A percentile compares a stretch with the other conserved stretches of the same genome.
phyloP scores from a whole-genome alignment of 345 rosid species.

The Pistacia vera region DNA sequence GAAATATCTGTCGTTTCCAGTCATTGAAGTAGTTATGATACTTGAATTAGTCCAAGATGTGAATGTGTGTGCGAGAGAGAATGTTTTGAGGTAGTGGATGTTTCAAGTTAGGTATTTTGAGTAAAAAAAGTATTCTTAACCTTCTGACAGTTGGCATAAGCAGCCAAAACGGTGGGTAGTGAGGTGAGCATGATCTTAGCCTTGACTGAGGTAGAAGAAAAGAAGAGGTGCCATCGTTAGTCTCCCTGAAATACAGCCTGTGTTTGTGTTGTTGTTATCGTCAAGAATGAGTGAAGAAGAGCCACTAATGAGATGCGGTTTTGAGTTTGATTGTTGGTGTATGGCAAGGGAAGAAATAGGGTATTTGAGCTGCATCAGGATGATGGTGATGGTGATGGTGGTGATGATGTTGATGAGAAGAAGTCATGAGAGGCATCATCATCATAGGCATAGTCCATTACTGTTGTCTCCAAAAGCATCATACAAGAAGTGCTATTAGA shows the following conservation, averaged over 20 bases:
- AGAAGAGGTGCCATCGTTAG: constrained; percentile 37
- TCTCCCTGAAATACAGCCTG: constrained; percentile 64
- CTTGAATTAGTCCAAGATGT: background rate
- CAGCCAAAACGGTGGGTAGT: constrained; percentile 87
- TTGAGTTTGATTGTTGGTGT: constrained; percentile 28
- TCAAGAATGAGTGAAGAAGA: constrained; percentile 49
- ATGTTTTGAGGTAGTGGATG: background rate
- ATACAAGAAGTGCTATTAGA: constrained; percentile 70
- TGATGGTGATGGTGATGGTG: constrained; percentile 39
- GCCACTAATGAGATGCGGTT: constrained; percentile 26
- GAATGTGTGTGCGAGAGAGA: background rate
- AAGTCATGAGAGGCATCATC: constrained; percentile 66
- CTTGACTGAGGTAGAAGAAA: constrained; percentile 46
- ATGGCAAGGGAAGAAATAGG: constrained; percentile 36
- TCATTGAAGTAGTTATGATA: background rate
- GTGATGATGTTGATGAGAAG: constrained; percentile 35
- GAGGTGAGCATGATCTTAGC: constrained; percentile 99
- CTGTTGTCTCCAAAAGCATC: constrained; percentile 75
- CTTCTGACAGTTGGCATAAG: constrained; percentile 96
- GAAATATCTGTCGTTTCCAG: background rate
- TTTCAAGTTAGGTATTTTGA: background rate
- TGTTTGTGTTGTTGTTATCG: constrained; percentile 28
- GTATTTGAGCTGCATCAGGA: constrained; percentile 32
- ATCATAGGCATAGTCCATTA: constrained; percentile 62
- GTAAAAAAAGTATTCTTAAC: constrained; percentile 28